phyloP scores from a whole-genome alignment of 2,329 filamentous ascomycete genomes.

The Xylariaceae sp. region DNA sequence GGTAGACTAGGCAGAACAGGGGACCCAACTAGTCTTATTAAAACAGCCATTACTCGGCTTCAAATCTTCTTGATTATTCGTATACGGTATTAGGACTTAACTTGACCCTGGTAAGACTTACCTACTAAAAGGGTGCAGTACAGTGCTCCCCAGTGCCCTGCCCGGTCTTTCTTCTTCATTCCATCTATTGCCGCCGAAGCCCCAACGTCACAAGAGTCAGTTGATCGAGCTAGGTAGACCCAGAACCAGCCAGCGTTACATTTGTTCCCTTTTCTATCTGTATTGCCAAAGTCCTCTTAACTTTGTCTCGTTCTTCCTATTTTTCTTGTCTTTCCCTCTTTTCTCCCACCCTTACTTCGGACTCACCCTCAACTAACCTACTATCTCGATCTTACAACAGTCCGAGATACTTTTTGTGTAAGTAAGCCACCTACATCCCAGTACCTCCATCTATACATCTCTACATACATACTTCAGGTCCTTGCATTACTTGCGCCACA shows the following conservation, averaged over 20 bases:
- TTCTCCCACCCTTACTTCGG: background rate
- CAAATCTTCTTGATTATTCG: too few species aligned
- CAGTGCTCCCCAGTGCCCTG: too few species aligned
- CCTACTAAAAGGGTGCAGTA: too few species aligned
- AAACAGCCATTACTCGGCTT: too few species aligned
- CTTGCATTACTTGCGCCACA: conserved; percentile 12
- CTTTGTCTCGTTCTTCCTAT: background rate
- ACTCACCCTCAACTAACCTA: background rate
- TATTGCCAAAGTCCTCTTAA: background rate
- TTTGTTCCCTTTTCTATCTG: background rate
- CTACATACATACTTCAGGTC: background rate
- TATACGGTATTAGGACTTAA: too few species aligned
- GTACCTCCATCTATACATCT: background rate
- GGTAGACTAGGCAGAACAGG: too few species aligned
- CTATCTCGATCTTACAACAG: conserved; percentile 9
- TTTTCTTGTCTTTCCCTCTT: background rate
- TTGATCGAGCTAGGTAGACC: conserved; percentile 22
- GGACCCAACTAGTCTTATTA: too few species aligned
- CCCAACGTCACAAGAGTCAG: conserved; percentile 27
- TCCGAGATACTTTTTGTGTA: conserved; percentile 6
- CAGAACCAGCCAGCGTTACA: conserved; percentile 7
- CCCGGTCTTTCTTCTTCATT: too few species aligned
- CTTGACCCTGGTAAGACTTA: too few species aligned
- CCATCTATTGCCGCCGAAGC: conserved; percentile 18
- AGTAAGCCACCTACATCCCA: conserved; percentile 6